phyloP scores from a whole-genome alignment of 306 rosid species.

The Prunus dulcis region DNA sequence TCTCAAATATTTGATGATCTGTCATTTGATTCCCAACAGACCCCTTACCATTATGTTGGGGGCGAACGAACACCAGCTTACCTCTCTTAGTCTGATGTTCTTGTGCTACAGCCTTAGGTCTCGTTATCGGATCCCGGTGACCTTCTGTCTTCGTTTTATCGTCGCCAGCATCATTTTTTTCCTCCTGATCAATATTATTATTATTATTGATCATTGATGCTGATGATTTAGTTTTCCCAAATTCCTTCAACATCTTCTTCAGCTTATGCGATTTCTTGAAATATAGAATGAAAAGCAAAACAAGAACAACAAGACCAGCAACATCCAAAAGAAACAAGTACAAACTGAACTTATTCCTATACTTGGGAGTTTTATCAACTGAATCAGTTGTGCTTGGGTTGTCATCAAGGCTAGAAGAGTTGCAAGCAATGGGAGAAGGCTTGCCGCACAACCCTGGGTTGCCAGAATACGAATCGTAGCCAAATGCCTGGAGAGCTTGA shows the following conservation, averaged over 20 bases:
- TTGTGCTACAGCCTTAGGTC: constrained; percentile 11
- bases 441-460: constrained; percentile 36
- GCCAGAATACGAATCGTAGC: constrained; percentile 27
- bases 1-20: constrained; percentile 30
- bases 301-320: constrained; percentile 36
- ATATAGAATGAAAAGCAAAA: constrained; percentile 44
- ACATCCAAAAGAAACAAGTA: constrained; percentile 28
- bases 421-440: constrained; percentile 18
- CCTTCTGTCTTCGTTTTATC: constrained; percentile 31
- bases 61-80: constrained; percentile 47
- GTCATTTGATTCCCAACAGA: too few species aligned
- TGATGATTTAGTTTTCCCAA: not conserved
- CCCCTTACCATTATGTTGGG: not conserved
- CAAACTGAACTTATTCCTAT: not conserved
- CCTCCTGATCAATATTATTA: not conserved
- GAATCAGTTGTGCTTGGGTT: not conserved
- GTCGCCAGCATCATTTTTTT: constrained; percentile 16
- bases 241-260: constrained; percentile 33
- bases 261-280: constrained; percentile 41
- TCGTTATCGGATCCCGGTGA: constrained; percentile 8
- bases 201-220: not conserved
- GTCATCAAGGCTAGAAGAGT: not conserved
- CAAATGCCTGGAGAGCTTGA: constrained; percentile 24
- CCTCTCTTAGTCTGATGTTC: constrained; percentile 31
- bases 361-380: not conserved